Evolutionary conservation across 768 basidiomycete genomes (phyloP).

Genomic region (Rhizopogon vinicolor): DNA sequence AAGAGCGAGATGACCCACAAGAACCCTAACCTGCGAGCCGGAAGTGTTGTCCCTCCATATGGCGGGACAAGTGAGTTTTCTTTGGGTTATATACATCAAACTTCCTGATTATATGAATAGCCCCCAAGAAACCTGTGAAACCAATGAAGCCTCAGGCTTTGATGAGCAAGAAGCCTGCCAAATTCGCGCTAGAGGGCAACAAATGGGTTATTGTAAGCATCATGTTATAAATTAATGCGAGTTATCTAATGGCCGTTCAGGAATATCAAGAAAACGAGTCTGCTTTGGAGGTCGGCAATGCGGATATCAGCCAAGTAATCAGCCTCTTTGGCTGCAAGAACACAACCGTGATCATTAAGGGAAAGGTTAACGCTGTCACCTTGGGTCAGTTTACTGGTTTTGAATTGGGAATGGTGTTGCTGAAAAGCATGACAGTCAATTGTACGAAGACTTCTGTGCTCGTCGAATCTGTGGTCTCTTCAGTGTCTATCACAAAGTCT

Average conservation of each 20-base stretch:
- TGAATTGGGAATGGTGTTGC: neutral
- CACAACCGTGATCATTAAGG: constrained; percentile 75
- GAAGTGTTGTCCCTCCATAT: constrained; percentile 43
- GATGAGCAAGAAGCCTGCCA: constrained; percentile 87
- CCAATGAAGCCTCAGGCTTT: constrained; percentile 83
- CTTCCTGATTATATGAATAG: constrained; percentile 14
- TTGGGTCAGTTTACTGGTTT: constrained; percentile 49
- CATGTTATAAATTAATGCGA: neutral
- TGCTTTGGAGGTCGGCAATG: constrained; percentile 67
- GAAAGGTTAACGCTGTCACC: constrained; percentile 93
- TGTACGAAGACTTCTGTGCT: constrained; percentile 85
- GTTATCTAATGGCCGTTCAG: constrained; percentile 33
- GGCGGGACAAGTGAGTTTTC: constrained; percentile 25
- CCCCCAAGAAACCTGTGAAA: constrained; percentile 62
- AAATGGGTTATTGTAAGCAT: constrained; percentile 86
- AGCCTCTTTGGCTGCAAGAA: constrained; percentile 92
- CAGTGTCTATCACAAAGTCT: constrained; percentile 82
- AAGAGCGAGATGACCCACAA: constrained; percentile 99
- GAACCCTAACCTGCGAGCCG: constrained; percentile 78
- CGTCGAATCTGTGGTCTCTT: constrained; percentile 90
- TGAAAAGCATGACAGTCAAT: constrained; percentile 51
- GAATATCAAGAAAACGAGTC: constrained; percentile 89
- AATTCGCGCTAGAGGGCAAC: constrained; percentile 84
- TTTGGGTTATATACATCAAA: constrained; percentile 15
- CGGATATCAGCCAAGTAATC: constrained; percentile 75